Conservation (phyloP, 1,284 basidiomycete genomes). For the Pseudomicrostroma phylloplanum region DNA sequence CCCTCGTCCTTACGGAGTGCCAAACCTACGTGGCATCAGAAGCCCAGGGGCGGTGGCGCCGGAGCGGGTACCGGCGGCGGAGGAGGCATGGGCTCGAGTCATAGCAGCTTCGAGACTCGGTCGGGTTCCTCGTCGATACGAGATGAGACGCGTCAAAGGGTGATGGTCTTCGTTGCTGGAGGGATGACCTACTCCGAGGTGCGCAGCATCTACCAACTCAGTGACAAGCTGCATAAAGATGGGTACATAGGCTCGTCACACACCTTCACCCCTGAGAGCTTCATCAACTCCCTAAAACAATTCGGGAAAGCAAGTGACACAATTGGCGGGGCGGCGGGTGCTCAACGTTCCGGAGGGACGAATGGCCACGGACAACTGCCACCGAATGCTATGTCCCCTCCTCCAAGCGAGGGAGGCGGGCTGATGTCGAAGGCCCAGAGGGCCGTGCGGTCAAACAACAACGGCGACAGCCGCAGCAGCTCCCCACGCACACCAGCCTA, state of each 20-base stretch:
- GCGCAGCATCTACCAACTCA: constrained; percentile 75
- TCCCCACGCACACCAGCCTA: too few relatives aligned
- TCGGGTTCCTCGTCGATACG: background rate
- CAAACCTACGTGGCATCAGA: constrained; percentile 23
- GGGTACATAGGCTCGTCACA: constrained; percentile 91
- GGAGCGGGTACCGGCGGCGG: constrained; percentile 5
- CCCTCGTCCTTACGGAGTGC: constrained; percentile 19
- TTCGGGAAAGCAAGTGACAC: constrained; percentile 32
- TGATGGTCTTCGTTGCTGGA: constrained; percentile 86
- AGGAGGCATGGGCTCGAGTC: background rate
- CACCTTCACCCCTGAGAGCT: constrained; percentile 71
- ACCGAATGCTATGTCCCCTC: background rate
- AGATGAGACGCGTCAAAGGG: constrained; percentile 66
- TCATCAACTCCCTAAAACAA: constrained; percentile 74
- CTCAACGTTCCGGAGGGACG: constrained; percentile 5
- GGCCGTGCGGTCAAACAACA: background rate
- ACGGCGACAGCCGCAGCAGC: constrained; percentile 9
- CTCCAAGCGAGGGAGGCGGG: background rate
- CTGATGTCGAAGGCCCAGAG: background rate
- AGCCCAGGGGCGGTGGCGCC: constrained; percentile 1
- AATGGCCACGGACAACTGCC: constrained; percentile 8
- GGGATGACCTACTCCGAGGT: constrained; percentile 96
- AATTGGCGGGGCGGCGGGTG: constrained; percentile 10
- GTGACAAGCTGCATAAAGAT: constrained; percentile 71
- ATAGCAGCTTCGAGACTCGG: constrained; percentile 7